Base-by-base conservation (phyloP, 1,139 yeast genomes). In the Groenewaldozyma auringiensis region DNA sequence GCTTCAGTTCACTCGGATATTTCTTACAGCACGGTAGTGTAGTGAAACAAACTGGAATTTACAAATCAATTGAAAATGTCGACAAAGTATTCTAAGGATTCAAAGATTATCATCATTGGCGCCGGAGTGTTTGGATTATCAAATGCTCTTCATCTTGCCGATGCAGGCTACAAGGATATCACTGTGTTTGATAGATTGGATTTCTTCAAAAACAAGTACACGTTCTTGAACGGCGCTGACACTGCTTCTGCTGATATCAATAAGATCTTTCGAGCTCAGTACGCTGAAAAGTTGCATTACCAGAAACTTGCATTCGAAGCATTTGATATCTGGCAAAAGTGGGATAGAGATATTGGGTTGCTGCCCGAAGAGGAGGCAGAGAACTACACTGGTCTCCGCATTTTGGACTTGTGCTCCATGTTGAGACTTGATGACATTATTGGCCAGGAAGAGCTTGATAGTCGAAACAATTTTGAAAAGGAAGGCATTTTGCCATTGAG, bases 91-190 rank as follows among this genome's bases (percentile, higher is more conserved):
- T 17, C 34, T 13, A 44, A 44, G 25, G 44, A 44, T 14, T 35
- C 41, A 13, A 34, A 29, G 16, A 42, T 70, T 22, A 58, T 68
- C 35, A 61, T 71, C 21, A 60, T 70, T 25, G 75, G 75, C 2
- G 70, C 74, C 1, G 74, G 74, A 21, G 71, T 68, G 2, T 70
- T 70, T 58, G 76, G 76, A 1, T 59, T 70, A n/a, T 68, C 74
- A 21, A 61, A 68, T n/a, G 70, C 74, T 2, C 58, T 61, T 11
- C 60, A 68, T 27, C 57, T 71, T 16, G 61, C 66, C 20, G 39
- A 42, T 31, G 36, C 40, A 31, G 51, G 49, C 13, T 48, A 48
- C 38, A 41, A 44, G 6, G 47, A 65, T 39, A 56, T 70, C 44
- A 60, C 65, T 2, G 55, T 69, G 2, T 61, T 61, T 49, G 74